Percentiles rank a stretch among this genome's conserved stretches.
Evolutionary conservation across 2,329 filamentous ascomycete species (phyloP).

Genomic region (Lachnellula subtilissima): DNA sequence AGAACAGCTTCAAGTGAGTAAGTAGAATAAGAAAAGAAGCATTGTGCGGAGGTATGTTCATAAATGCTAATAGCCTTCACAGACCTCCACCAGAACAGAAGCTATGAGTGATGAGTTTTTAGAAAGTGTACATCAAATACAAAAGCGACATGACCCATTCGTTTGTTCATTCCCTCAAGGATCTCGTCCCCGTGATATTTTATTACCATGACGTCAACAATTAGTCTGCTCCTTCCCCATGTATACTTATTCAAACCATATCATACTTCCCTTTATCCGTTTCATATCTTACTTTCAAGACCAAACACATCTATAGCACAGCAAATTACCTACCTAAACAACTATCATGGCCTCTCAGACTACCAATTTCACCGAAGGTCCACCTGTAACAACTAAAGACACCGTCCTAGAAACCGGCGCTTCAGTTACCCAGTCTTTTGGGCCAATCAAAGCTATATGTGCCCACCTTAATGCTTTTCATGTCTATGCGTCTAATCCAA

Average conservation of each 20-base stretch:
- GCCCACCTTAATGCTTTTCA: conserved; percentile 83
- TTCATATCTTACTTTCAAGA: too few species aligned
- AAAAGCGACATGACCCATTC: not conserved
- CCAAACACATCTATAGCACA: not conserved
- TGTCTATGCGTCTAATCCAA: conserved; percentile 66
- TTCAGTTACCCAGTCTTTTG: conserved; percentile 57
- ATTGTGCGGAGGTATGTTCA: not conserved
- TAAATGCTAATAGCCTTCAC: not conserved
- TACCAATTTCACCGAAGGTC: conserved; percentile 9
- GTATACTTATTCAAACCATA: too few species aligned
- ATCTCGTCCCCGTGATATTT: not conserved
- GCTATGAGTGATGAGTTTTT: not conserved
- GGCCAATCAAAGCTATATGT: conserved; percentile 69
- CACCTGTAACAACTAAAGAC: conserved; percentile 47
- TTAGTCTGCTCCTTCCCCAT: not conserved
- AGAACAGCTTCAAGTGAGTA: conserved; percentile 54
- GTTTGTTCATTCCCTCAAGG: not conserved
- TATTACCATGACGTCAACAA: not conserved
- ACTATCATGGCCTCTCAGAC: conserved; percentile 12
- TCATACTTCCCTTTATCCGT: too few species aligned
- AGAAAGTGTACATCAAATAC: not conserved
- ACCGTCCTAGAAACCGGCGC: conserved; percentile 58
- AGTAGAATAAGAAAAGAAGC: conserved; percentile 8
- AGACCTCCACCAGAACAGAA: conserved; percentile 14
- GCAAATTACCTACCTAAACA: not conserved